Evolutionary conservation across 108 stramenopile species (phyloP).

Genomic region (Mediolabrus comicus): DNA sequence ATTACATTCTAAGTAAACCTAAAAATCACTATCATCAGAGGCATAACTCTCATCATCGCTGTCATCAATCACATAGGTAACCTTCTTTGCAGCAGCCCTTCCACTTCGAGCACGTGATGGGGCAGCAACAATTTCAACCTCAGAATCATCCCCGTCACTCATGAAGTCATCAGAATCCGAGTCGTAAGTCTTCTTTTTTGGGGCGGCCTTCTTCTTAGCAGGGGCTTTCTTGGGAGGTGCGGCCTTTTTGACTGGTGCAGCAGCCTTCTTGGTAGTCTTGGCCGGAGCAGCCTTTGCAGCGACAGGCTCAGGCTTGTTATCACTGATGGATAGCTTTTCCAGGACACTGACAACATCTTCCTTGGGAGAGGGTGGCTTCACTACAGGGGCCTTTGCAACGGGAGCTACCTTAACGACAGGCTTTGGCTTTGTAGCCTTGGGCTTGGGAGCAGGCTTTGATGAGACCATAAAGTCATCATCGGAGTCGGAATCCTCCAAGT

Average conservation of each 20-base stretch:
- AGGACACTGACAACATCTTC: slow-evolving; percentile 33
- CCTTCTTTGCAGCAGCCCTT: slow-evolving; percentile 24
- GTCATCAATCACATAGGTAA: slow-evolving; percentile 24
- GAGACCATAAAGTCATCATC: slow-evolving; percentile 40
- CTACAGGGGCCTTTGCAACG: slow-evolving; percentile 11
- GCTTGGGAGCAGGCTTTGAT: slow-evolving; percentile 30
- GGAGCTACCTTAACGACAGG: slow-evolving; percentile 27
- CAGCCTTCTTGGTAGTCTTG: slow-evolving; percentile 9
- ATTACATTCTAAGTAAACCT: too few species aligned
- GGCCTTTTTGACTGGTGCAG: slow-evolving; percentile 4
- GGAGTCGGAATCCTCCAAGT: slow-evolving; percentile 51
- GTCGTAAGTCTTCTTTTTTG: slow-evolving; percentile 10
- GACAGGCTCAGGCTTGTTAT: neutral
- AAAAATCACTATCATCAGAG: slow-evolving; percentile 9
- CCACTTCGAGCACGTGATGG: slow-evolving; percentile 22
- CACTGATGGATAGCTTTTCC: slow-evolving; percentile 11
- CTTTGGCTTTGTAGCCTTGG: slow-evolving; percentile 2
- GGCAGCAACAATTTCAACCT: slow-evolving; percentile 4
- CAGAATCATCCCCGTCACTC: neutral
- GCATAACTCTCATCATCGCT: slow-evolving; percentile 13
- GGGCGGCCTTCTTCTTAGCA: slow-evolving; percentile 18
- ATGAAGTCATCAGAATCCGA: slow-evolving; percentile 12
- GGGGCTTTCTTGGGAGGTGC: slow-evolving; percentile 19
- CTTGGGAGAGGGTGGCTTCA: slow-evolving; percentile 9
- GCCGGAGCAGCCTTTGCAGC: neutral